Percentiles rank a stretch among this genome's conserved stretches.
These are phyloP conservation scores for Carallia brachiata DNA, from an alignment of 345 rosid species.

Conservation along the genomic window DNA sequence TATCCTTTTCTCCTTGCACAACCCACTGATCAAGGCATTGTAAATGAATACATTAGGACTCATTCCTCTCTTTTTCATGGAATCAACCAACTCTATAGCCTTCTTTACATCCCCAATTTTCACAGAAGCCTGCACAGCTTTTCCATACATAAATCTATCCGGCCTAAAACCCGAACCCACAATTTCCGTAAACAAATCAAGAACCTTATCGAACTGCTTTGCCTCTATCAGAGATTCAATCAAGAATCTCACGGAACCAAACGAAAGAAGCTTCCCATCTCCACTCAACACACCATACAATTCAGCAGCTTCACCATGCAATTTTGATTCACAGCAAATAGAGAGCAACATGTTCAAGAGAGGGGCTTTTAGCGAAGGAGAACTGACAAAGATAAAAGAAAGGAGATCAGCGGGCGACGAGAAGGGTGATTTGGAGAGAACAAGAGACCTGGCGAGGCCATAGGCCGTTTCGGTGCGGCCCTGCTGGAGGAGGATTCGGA, in stretches of 20 bases:
- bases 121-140: conserved; percentile 72
- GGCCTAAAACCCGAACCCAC: conserved; percentile 46
- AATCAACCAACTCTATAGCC: conserved; percentile 49
- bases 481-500: conserved; percentile 54
- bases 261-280: conserved; percentile 49
- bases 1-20: conserved; percentile 54
- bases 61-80: conserved; percentile 50
- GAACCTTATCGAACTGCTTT: conserved; percentile 38
- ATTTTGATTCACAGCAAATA: conserved; percentile 40
- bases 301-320: conserved; percentile 46
- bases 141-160: conserved; percentile 56
- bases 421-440: conserved; percentile 40
- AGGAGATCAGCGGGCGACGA: conserved; percentile 48
- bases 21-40: conserved; percentile 58
- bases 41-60: conserved; percentile 53
- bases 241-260: conserved; percentile 37
- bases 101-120: conserved; percentile 52
- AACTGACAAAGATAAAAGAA: conserved; percentile 40
- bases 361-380: conserved; percentile 39
- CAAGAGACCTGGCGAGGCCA: conserved; percentile 37
- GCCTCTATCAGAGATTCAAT: conserved; percentile 41
- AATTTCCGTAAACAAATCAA: conserved; percentile 51
- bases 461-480: conserved; percentile 48
- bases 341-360: conserved; percentile 49
- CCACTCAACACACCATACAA: conserved; percentile 40